A percentile compares a stretch with the other conserved stretches of the same genome.
phyloP scores from a whole-genome alignment of 2,329 filamentous ascomycete species.

The Aureobasidium zeae region DNA sequence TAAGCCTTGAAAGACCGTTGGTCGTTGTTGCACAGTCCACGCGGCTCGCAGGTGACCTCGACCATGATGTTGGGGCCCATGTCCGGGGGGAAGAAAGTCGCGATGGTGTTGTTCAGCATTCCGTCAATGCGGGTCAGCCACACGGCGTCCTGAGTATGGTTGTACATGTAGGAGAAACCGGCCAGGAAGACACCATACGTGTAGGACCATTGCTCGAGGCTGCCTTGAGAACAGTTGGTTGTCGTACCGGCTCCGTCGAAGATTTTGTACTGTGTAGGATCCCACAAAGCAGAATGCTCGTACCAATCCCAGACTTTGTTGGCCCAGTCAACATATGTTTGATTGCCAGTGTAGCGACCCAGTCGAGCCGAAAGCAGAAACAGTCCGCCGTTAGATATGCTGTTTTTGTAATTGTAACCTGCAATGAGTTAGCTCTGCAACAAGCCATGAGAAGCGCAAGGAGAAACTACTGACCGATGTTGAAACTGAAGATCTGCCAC shows the following conservation, averaged over 20 bases:
- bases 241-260: constrained; percentile 46
- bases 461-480: too few species aligned
- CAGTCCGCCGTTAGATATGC: constrained; percentile 48
- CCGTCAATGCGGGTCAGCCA: constrained; percentile 23
- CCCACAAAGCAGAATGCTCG: constrained; percentile 41
- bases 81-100: constrained; percentile 43
- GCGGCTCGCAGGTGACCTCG: constrained; percentile 58
- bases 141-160: constrained; percentile 13
- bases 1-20: constrained; percentile 66
- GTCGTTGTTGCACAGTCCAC: constrained; percentile 55
- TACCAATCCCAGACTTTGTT: constrained; percentile 55
- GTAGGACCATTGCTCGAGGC: constrained; percentile 40
- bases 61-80: constrained; percentile 48
- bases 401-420: constrained; percentile 49
- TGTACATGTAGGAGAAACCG: constrained; percentile 12
- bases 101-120: constrained; percentile 13
- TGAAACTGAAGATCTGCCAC: constrained; percentile 78
- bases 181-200: constrained; percentile 33
- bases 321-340: constrained; percentile 70
- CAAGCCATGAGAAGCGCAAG: too few species aligned
- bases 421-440: too few species aligned
- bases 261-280: constrained; percentile 39
- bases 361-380: constrained; percentile 56
- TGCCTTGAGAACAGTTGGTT: constrained; percentile 41
- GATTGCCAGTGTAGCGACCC: constrained; percentile 67